Evolutionary conservation across 2,329 filamentous ascomycete species (phyloP), one percentile per base, ranked within the genome.

Genomic region (Tolypocladium guangdongense): DNA sequence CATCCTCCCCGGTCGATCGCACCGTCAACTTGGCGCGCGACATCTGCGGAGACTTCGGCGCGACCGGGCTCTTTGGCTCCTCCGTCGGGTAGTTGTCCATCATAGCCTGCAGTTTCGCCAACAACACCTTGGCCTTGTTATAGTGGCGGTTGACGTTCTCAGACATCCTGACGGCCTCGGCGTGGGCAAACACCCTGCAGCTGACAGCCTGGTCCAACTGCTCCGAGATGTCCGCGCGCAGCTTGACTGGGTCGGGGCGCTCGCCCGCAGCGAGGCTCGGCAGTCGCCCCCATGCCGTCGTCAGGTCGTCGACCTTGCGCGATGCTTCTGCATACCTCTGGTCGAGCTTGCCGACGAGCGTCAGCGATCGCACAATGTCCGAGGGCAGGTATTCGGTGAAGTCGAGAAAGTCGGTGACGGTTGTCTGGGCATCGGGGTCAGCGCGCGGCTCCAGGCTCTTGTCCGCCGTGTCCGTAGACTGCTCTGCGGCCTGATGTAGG

Each of bases 361-460:
- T 84, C 46, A 87, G 71, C 27, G 83, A 86, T 54, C 84, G 80
- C 57, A 78, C 73, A 61, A 87, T 78, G 63, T 87, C 84, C 50
- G 82, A 80, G 12, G 83, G 82, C 1, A 87, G 76, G 66, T 86
- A 84, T 66, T 87, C 84, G 60, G 82, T 85, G 59, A 83, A 83
- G 64, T 86, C 83, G 65, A 86, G 78, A 63, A 85, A 86, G 66
- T 86, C 83, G 55, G 81, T 84, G 20, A 86, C 78, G n/a, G 82
- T 85, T 7, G 83, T 82, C 61, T 86, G 82, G 30, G 81, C 81
- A 70, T 87, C 83, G 7, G 83, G 83, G 58, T 86, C 83, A 52
- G 76, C 74, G 59, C 78, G 78, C 64, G 78, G 71, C 54, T 74
- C 72, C 56, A 80, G 71, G 2, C 74, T 67, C 54, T 69, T 63